Evolutionary conservation across 768 basidiomycete species (phyloP), one percentile per base, ranked within the genome.

Genomic region (Chalciporus piperatus): DNA sequence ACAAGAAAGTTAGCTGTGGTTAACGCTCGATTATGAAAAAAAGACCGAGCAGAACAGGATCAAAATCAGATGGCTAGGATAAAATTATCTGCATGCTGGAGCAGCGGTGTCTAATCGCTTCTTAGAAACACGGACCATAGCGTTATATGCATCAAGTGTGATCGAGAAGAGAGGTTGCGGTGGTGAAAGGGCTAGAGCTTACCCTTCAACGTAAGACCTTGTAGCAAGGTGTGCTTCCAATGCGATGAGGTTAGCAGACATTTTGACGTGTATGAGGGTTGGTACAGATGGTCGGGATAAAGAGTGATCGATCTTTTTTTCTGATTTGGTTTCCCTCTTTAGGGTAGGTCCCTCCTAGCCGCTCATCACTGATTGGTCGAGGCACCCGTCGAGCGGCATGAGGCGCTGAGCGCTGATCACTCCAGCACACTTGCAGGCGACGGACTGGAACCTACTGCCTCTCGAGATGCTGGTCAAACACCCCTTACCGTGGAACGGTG

Each of bases 51-150:
- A n/a, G 35, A n/a, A 44, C 9, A 50, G n/a, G 56, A 63, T 51
- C 38, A 55, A 54, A 45, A 65, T 91, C 89, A 91, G 88, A 82
- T 63, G 69, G 85, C 86, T 81, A 84, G 86, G 77, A 73, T 70
- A 71, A 68, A 60, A 62, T 65, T 87, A 62, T 91, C 89, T 75
- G 85, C 89, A 90, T 74, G 69, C 69, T 80, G 76, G 72, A 73
- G 72, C 80, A 83, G 87, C 85, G 89, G 81, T 88, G 86, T 92
- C 90, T 93, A 86, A 76, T 84, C 88, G 84, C 87, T 82, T 83
- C 87, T 92, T 84, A 82, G 90, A 89, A 92, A 92, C 89, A 91
- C 90, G 90, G 89, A 92, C 90, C 91, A 91, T 88, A 88, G 87
- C 87, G 68, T 74, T 60, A 58, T 67, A 71, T 70, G 89, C 88